Evolutionary conservation across 2,329 filamentous ascomycete genomes (phyloP).

Genomic region (Beauveria sp.): DNA sequence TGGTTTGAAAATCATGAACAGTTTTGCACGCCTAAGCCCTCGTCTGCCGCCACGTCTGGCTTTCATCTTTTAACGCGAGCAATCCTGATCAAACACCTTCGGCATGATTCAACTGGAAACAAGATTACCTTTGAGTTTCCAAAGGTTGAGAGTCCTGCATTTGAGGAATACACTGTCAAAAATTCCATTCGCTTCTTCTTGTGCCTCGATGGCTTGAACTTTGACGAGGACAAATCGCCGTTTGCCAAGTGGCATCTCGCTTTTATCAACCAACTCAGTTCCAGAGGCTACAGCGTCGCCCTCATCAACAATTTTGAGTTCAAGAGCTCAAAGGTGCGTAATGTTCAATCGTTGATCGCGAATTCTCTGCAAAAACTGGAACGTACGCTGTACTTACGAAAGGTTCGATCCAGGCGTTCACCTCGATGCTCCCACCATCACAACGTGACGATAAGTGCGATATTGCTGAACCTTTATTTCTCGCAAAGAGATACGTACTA

Average conservation of each 20-base stretch:
- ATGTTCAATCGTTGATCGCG: background rate
- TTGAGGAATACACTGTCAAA: background rate
- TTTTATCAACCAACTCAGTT: background rate
- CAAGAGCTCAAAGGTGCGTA: constrained; percentile 13
- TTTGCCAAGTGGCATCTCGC: constrained; percentile 1
- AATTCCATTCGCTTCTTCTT: constrained; percentile 10
- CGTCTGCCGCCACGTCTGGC: constrained; percentile 8
- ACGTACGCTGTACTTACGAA: constrained; percentile 18
- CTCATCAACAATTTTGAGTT: constrained; percentile 12
- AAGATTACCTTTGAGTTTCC: constrained; percentile 6
- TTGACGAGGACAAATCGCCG: background rate
- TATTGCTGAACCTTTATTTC: background rate
- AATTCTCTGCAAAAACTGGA: background rate
- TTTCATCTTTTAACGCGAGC: constrained; percentile 46
- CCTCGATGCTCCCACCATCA: constrained; percentile 8
- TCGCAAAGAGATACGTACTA: background rate
- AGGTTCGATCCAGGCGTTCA: constrained; percentile 10
- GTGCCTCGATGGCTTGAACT: background rate
- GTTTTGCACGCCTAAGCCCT: constrained; percentile 43
- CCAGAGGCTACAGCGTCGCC: constrained; percentile 3
- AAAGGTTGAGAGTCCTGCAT: background rate
- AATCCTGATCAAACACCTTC: constrained; percentile 57
- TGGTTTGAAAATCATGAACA: constrained; percentile 55
- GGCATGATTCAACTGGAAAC: constrained; percentile 11
- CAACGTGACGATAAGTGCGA: constrained; percentile 1